Percentiles rank a stretch among this genome's conserved stretches.
phyloP scores from a whole-genome alignment of 345 rosid species.

The Gossypium rotundifolium region DNA sequence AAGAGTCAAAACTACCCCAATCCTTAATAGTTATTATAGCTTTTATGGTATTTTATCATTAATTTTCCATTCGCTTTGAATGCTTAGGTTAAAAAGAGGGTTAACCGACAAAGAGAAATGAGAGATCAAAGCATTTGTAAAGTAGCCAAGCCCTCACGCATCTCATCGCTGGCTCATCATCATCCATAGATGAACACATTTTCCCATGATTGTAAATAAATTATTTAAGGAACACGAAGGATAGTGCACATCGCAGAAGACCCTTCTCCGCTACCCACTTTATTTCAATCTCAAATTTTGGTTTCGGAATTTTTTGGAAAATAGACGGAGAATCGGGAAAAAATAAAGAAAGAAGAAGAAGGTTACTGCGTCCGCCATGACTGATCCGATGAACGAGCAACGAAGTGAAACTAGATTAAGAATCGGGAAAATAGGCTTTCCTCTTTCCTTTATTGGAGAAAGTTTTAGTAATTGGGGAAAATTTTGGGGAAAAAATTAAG shows the following conservation, averaged over 20 bases:
- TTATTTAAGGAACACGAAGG: not conserved
- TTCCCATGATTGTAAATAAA: not conserved
- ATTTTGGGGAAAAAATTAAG: no score
- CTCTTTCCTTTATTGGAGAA: no score
- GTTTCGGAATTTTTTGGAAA: no score
- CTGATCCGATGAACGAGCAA: no score
- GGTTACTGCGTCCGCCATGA: no score
- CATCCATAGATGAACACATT: not conserved
- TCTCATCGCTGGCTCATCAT: not conserved
- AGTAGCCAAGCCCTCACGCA: constrained; percentile 7
- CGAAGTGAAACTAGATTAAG: no score
- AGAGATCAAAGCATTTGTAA: constrained; percentile 6
- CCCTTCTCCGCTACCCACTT: not conserved
- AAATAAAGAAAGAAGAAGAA: no score
- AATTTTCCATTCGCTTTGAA: not conserved
- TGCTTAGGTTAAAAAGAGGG: constrained; percentile 3
- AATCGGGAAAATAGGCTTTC: no score
- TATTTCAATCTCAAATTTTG: not conserved
- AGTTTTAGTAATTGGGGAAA: no score
- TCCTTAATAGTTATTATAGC: not conserved
- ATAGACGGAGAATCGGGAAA: no score
- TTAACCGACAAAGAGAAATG: constrained; percentile 7
- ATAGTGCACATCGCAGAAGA: not conserved
- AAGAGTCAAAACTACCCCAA: not conserved
- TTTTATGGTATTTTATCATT: not conserved